A percentile compares a stretch with the other conserved stretches of the same genome.
These are phyloP conservation scores for Glaciozyma martinii DNA, from an alignment of 768 basidiomycete genomes.

Conservation along the genomic window DNA sequence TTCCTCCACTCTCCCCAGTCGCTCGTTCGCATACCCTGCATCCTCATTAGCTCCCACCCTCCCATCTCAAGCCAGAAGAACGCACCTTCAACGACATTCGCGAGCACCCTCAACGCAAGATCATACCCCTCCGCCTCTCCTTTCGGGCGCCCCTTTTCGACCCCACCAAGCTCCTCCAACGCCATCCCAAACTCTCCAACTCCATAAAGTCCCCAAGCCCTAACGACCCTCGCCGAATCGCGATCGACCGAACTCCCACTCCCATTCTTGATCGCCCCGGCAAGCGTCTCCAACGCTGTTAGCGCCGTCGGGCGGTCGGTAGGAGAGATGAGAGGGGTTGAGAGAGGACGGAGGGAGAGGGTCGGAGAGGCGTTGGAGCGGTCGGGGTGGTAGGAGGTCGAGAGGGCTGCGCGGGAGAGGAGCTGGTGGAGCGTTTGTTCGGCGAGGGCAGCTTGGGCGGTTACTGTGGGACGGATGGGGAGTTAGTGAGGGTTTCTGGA, in stretches of 20 bases:
- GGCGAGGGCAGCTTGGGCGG: slow-evolving; percentile 1
- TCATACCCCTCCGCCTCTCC: slow-evolving; percentile 11
- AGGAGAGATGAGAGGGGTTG: neutral
- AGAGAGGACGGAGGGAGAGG: neutral
- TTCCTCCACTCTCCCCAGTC: neutral
- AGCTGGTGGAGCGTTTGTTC: slow-evolving; percentile 8
- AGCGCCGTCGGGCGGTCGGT: neutral
- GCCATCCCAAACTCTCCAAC: slow-evolving; percentile 3
- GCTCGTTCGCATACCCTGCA: neutral
- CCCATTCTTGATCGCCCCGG: neutral
- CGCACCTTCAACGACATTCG: slow-evolving; percentile 14
- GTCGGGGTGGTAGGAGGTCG: neutral
- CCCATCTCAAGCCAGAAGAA: neutral
- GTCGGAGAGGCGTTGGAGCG: neutral
- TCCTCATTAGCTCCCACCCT: neutral
- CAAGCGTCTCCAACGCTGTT: slow-evolving; percentile 4
- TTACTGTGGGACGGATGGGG: slow-evolving; percentile 4
- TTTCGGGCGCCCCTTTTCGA: neutral
- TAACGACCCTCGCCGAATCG: slow-evolving; percentile 11
- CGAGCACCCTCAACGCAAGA: slow-evolving; percentile 14
- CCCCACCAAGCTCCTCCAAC: neutral
- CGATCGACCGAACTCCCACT: neutral
- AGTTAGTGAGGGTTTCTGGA: no score
- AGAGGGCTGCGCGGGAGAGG: neutral
- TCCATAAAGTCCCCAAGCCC: neutral